phyloP scores from a whole-genome alignment of 441 rosid species.

The Adansonia rubrostipa region DNA sequence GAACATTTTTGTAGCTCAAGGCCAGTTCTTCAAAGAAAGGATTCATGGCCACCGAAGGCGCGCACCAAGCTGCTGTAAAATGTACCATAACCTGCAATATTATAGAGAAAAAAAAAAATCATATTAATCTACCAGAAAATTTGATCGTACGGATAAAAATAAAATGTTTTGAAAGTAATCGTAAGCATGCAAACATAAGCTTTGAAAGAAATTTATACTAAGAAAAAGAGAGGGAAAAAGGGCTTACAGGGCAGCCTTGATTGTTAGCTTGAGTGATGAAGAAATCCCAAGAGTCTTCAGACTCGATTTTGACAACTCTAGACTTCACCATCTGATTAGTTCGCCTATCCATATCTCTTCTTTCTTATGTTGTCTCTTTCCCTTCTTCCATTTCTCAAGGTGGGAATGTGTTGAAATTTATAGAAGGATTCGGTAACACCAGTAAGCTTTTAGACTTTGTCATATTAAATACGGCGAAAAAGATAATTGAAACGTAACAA shows the following conservation, averaged over 20 bases:
- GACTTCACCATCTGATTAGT: conserved; percentile 27
- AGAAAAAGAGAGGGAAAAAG: not conserved
- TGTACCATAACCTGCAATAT: conserved; percentile 51
- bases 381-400: too few species aligned
- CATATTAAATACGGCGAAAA: too few species aligned
- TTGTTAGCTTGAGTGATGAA: conserved; percentile 40
- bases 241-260: conserved; percentile 47
- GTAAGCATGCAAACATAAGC: not conserved
- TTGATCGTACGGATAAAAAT: not conserved
- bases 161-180: not conserved
- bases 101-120: too few species aligned
- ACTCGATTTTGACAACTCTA: conserved; percentile 47
- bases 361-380: not conserved
- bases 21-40: conserved; percentile 50
- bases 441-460: too few species aligned
- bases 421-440: not conserved
- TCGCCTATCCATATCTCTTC: conserved; percentile 12
- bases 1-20: conserved; percentile 34
- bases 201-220: too few species aligned
- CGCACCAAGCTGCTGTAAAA: conserved; percentile 63
- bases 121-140: not conserved
- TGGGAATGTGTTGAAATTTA: not conserved
- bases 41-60: conserved; percentile 62
- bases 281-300: conserved; percentile 50
- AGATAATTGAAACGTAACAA: too few species aligned